Conservation (phyloP, 1,139 yeast species). For the Yarrowia galli region DNA sequence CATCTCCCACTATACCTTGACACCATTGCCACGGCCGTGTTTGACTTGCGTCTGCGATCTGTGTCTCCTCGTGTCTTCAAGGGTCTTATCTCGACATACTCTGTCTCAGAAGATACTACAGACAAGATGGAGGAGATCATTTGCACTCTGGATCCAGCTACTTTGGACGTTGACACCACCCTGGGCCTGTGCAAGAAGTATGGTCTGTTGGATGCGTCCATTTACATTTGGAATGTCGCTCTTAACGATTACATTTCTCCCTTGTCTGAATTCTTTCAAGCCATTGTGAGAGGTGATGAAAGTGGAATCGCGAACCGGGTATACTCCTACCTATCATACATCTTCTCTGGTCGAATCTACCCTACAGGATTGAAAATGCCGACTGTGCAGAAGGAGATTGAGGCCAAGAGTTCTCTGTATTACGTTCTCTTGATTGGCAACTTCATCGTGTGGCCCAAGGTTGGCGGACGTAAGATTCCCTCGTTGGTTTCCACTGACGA, state of each 20-base stretch:
- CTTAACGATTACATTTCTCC: slow-evolving; percentile 75
- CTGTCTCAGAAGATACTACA: slow-evolving; percentile 53
- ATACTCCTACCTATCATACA: slow-evolving; percentile 68
- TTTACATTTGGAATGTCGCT: slow-evolving; percentile 72
- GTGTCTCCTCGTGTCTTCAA: slow-evolving; percentile 71
- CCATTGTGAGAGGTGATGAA: slow-evolving; percentile 40
- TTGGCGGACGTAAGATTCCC: slow-evolving; percentile 47
- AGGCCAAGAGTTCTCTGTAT: slow-evolving; percentile 60
- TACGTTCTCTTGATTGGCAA: slow-evolving; percentile 63
- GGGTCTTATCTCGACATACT: slow-evolving; percentile 62
- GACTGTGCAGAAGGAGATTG: slow-evolving; percentile 43
- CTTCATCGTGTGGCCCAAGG: slow-evolving; percentile 56
- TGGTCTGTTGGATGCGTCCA: slow-evolving; percentile 63
- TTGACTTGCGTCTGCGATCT: slow-evolving; percentile 40
- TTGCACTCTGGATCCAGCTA: slow-evolving; percentile 66
- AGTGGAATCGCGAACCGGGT: slow-evolving; percentile 50
- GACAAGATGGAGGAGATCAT: slow-evolving; percentile 67
- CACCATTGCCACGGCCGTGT: slow-evolving; percentile 12
- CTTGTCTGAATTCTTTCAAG: slow-evolving; percentile 59
- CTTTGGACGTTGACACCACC: slow-evolving; percentile 78
- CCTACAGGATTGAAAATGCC: slow-evolving; percentile 68
- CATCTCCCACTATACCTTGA: slow-evolving; percentile 5
- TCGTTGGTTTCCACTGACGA: slow-evolving; percentile 35
- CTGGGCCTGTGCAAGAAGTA: slow-evolving; percentile 64
- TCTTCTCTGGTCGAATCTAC: slow-evolving; percentile 78